Evolutionary conservation across 768 basidiomycete species (phyloP), one percentile per base, ranked within the genome.

Genomic region (Hericium erinaceus): DNA sequence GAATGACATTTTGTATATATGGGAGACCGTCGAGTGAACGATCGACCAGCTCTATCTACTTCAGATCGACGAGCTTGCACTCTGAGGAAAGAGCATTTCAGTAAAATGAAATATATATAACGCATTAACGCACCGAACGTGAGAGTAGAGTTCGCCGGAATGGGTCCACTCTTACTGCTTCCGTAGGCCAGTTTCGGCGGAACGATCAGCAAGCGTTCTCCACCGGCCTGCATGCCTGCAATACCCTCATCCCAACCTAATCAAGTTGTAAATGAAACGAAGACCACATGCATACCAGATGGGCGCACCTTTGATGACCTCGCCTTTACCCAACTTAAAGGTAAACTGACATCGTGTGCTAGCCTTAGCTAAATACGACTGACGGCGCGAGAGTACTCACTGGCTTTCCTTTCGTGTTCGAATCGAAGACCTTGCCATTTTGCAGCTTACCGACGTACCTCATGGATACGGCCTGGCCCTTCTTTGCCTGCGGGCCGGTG

Each of bases 191-290:
- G 77, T 28, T 75, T 66, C 13, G 88, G 74, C 48, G 91, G 92
- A 52, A 94, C 78, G 46, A 78, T 83, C 62, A 98, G 75, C 57
- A 83, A 73, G 53, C 95, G 83, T 72, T 98, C 94, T 26, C 95
- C 94, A 41, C 84, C 88, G 41, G 87, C 83, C 64, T 90, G 85
- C 94, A 98, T 97, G 38, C 95, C 95, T 33, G 77, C 84, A 57
- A 98, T 77, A 41, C 95, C 95, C 66, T 90, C 76, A 64, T 98
- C 95, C 94, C 95, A 97, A 49, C 89, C 84, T 87, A 39, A 33
- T 24, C n/a, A 13, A 55, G 18, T 41, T 52, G 33, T 28, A 33
- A 48, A 16, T 49, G 11, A 54, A 15, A 40, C 52, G 20, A 50
- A 66, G 16, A 18, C 24, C 22, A 11, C 16, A 11, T 22, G 11